Evolutionary conservation across 140 eudicot species (phyloP).

Genomic region (Senecio squalidus): DNA sequence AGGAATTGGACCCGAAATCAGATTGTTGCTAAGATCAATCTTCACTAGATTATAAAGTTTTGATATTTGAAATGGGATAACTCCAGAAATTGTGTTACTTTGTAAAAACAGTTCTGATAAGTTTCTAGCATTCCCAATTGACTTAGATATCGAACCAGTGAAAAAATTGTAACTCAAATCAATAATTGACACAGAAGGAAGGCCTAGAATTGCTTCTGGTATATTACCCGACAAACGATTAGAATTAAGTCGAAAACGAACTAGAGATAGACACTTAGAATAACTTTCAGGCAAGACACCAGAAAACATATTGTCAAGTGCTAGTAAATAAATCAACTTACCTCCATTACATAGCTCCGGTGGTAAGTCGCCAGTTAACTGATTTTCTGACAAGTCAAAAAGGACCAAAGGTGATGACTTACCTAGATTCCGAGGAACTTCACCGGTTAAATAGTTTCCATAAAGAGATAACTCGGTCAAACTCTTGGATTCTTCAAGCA

Average conservation of each 20-base stretch:
- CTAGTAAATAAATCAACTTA: conserved; percentile 55
- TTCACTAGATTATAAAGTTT: conserved; percentile 53
- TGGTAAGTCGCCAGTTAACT: conserved; percentile 64
- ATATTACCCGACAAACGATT: conserved; percentile 56
- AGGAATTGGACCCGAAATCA: conserved; percentile 72
- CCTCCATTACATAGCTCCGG: conserved; percentile 71
- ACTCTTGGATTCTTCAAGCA: conserved; percentile 48
- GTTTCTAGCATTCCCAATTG: conserved; percentile 54
- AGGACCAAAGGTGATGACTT: conserved; percentile 41
- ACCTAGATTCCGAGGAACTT: conserved; percentile 72
- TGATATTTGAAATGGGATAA: conserved; percentile 65
- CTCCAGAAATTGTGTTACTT: conserved; percentile 62
- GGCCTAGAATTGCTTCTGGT: conserved; percentile 60
- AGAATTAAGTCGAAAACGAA: conserved; percentile 75
- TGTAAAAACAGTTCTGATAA: conserved; percentile 69
- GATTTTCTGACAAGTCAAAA: conserved; percentile 78
- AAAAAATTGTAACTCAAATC: conserved; percentile 62
- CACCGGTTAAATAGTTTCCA: conserved; percentile 64
- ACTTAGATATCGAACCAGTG: conserved; percentile 47
- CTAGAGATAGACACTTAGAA: conserved; percentile 46
- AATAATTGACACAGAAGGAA: conserved; percentile 67
- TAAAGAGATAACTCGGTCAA: conserved; percentile 57
- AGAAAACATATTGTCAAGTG: conserved; percentile 56
- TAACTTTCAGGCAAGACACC: conserved; percentile 68
- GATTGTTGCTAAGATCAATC: conserved; percentile 78